Evolutionary conservation across 345 rosid genomes (phyloP).

Genomic region (Angophora floribunda): DNA sequence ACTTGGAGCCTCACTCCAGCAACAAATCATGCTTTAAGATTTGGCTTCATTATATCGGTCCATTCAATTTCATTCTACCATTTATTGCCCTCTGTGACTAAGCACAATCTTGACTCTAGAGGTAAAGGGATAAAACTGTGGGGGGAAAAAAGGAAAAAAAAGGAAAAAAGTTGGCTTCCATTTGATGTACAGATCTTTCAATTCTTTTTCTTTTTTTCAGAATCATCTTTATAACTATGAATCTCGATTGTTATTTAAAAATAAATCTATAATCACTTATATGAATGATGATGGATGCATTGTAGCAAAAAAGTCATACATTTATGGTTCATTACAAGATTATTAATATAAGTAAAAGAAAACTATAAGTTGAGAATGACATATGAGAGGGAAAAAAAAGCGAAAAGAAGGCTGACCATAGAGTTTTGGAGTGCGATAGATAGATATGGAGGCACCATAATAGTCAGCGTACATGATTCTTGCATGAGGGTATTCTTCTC

Average conservation of each 20-base stretch:
- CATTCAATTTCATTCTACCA: neutral
- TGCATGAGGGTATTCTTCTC: constrained; percentile 35
- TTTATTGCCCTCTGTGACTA: neutral
- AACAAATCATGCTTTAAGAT: neutral
- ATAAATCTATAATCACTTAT: neutral
- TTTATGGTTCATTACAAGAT: neutral
- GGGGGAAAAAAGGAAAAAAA: neutral
- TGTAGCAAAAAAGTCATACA: neutral
- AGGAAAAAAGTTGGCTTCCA: neutral
- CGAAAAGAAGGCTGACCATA: constrained; percentile 17
- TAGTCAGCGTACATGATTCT: constrained; percentile 46
- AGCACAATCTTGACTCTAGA: neutral
- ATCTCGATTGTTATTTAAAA: neutral
- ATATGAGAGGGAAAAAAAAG: neutral
- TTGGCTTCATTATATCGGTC: neutral
- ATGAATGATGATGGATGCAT: neutral
- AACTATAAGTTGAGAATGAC: neutral
- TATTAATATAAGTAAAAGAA: neutral
- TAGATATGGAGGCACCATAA: constrained; percentile 30
- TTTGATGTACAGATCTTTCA: neutral
- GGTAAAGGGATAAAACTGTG: neutral
- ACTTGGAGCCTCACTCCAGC: neutral
- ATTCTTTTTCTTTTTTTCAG: neutral
- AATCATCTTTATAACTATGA: neutral
- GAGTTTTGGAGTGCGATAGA: constrained; percentile 23